Evolutionary conservation across 163 green algal species (phyloP).

Genomic region (Coccomyxa subellipsoidea): DNA sequence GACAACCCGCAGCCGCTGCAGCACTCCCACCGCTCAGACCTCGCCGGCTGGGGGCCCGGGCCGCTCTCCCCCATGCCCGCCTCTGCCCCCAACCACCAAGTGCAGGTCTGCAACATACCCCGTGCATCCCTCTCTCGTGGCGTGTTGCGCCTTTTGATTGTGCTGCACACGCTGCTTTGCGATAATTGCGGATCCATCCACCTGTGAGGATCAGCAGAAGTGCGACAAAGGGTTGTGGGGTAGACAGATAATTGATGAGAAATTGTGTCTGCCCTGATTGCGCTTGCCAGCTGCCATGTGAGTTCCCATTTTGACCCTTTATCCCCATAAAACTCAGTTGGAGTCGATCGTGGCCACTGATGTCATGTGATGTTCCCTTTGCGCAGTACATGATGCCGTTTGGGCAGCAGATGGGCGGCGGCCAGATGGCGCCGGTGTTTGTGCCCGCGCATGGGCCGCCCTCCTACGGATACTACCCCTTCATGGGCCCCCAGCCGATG

Average conservation of each 20-base stretch:
- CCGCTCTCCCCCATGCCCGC: not conserved
- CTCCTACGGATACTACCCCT: not conserved
- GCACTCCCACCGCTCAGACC: constrained; percentile 9
- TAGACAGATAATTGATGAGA: too few species aligned
- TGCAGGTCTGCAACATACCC: not conserved
- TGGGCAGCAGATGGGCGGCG: constrained; percentile 1
- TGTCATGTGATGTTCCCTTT: not conserved
- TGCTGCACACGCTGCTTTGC: too few species aligned
- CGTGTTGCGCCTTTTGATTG: too few species aligned
- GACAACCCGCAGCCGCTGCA: not conserved
- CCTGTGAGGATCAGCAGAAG: too few species aligned
- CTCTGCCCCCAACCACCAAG: not conserved
- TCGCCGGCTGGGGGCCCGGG: constrained; percentile 32
- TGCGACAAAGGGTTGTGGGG: too few species aligned
- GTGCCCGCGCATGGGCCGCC: not conserved
- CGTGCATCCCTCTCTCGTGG: not conserved
- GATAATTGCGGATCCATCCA: too few species aligned
- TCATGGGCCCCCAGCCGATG: not conserved
- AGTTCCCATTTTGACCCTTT: too few species aligned
- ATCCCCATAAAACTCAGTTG: too few species aligned
- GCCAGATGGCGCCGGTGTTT: not conserved
- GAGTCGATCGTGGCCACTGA: too few species aligned
- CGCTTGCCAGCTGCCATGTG: too few species aligned
- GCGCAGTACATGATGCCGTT: not conserved
- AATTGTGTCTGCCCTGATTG: too few species aligned